Conservation (phyloP, 2,329 filamentous ascomycete species). For the Phaeosphaeria sp. region DNA sequence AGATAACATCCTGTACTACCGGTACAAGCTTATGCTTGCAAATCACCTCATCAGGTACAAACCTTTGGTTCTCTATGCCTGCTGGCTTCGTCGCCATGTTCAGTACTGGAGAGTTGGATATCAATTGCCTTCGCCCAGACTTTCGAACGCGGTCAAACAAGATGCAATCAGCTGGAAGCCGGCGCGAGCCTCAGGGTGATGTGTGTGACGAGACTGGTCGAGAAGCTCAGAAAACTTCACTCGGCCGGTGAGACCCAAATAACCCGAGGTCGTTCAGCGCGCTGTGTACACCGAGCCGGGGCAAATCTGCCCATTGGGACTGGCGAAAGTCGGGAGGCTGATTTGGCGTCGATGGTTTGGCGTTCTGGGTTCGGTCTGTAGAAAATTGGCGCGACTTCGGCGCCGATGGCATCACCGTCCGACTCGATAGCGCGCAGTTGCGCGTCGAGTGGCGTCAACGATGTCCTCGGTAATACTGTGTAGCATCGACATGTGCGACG, state of each 20-base stretch:
- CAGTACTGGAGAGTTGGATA: not conserved
- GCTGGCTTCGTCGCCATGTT: not conserved
- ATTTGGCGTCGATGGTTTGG: not conserved
- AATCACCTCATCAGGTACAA: not conserved
- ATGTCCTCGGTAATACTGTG: conserved; percentile 1
- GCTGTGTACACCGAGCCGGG: not conserved
- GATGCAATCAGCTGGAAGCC: not conserved
- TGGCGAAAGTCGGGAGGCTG: not conserved
- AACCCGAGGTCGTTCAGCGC: not conserved
- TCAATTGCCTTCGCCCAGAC: not conserved
- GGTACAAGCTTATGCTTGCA: not conserved
- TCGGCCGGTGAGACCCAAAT: not conserved
- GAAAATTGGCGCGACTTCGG: not conserved
- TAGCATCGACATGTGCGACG: conserved; percentile 4
- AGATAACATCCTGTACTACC: not conserved
- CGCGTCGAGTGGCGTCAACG: conserved; percentile 6
- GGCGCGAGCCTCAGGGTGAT: not conserved
- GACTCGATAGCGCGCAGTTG: not conserved
- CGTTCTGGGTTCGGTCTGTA: not conserved
- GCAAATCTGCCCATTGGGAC: not conserved
- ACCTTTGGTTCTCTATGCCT: not conserved
- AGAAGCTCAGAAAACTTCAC: not conserved
- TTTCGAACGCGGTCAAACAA: not conserved
- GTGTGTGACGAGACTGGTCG: not conserved
- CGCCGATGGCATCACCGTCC: not conserved